Base-by-base conservation (phyloP, 257 asterid species). In the Thymus quinquecostatus region DNA sequence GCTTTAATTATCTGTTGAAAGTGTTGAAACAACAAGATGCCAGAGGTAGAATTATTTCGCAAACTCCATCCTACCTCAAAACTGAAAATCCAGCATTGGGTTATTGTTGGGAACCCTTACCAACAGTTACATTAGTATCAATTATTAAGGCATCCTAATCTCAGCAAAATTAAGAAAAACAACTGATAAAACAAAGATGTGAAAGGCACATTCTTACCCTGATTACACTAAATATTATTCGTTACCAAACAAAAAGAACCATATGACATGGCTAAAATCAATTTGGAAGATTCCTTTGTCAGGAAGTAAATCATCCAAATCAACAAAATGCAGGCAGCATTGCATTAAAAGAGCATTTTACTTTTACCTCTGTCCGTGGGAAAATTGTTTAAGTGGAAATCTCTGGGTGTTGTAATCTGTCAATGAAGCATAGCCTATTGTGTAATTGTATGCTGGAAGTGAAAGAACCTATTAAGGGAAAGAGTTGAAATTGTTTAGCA, bases 371-470 rank as follows among this genome's bases (percentile, higher is more conserved):
- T 89, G 90, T 60, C 98, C 99, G 70, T 73, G 82, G 66, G 79
- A 65, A 82, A 86, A 89, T 54, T 86, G 87, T 70, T 77, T 86
- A 34, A 65, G 80, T 21, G 87, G 92, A 58, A 87, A 70, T 68
- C 79, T 89, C 84, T 92, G 99, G 55, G 93, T 95, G 83, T 95
- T 95, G 85, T 88, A 95, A 83, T 95, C 99, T 69, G 79, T 70
- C 48, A 78, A 43, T 47, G 98, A 89, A 57, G 97, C 98, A 75
- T 88, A 95, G 68, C 97, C 99, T 69, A 92, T 43, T 63, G 88
- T 75, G 79, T 68, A 78, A 71, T 78, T 82, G 75, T 85, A 75
- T 53, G 85, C 80, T 51, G 98, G 98, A 77, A 95, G 57, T 13
- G 98, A 89, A 48, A 95, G 95, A 74, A 95, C 99, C 98, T 95